Conservation (phyloP, 139 green algal genomes). For the Desmodesmus armatus region DNA sequence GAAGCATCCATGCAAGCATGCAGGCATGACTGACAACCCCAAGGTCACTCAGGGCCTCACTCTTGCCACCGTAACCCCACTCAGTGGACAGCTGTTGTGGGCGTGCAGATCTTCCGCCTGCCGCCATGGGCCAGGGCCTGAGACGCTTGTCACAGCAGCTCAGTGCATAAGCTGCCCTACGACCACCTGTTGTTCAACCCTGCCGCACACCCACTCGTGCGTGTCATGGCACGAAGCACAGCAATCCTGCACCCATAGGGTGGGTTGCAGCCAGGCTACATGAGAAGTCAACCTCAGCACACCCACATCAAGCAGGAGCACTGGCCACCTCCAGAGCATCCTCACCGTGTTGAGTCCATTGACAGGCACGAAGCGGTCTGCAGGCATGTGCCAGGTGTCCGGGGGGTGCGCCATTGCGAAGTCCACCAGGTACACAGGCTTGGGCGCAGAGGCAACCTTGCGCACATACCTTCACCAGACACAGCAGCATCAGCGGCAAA, state of each 20-base stretch:
- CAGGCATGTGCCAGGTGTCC: conserved; percentile 34
- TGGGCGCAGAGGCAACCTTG: neutral
- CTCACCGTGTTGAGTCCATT: conserved; percentile 44
- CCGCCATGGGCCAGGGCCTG: neutral
- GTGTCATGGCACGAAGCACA: too few species aligned
- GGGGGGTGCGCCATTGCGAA: conserved; percentile 78
- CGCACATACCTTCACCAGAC: conserved; percentile 4
- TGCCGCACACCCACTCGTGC: too few species aligned
- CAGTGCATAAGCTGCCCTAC: too few species aligned
- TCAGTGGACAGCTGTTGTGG: neutral
- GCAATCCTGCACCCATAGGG: too few species aligned
- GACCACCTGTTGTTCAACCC: too few species aligned
- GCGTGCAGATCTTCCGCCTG: neutral
- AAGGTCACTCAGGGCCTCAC: too few species aligned
- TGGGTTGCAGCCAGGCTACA: neutral
- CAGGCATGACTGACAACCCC: too few species aligned
- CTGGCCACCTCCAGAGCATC: too few species aligned
- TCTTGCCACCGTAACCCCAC: too few species aligned
- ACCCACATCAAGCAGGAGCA: neutral
- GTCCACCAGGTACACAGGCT: conserved; percentile 90
- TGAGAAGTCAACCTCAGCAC: neutral
- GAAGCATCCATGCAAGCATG: neutral
- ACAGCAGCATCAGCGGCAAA: neutral
- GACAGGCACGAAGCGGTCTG: neutral
- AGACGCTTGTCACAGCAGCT: neutral